Evolutionary conservation across 768 basidiomycete species (phyloP).

Genomic region (Tylopilus subfusipes): DNA sequence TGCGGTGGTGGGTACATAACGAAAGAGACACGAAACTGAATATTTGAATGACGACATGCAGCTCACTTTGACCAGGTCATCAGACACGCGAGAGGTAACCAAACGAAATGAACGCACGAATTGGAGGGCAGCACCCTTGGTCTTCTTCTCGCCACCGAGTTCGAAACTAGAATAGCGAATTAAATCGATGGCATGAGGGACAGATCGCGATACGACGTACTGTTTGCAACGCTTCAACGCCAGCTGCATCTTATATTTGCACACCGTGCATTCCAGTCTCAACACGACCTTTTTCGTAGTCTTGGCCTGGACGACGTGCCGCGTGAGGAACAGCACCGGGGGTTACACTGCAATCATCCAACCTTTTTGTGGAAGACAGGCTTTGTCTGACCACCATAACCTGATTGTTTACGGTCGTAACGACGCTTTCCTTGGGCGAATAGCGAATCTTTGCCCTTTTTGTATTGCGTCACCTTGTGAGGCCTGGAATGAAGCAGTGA

Average conservation of each 20-base stretch:
- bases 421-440: slow-evolving; percentile 99
- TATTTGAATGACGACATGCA: slow-evolving; percentile 10
- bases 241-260: slow-evolving; percentile 98
- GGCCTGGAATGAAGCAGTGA: slow-evolving; percentile 50
- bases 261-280: slow-evolving; percentile 94
- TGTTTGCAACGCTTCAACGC: slow-evolving; percentile 99
- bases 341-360: neutral
- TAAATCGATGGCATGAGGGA: neutral
- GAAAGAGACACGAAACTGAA: slow-evolving; percentile 16
- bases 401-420: slow-evolving; percentile 98
- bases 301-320: slow-evolving; percentile 62
- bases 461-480: slow-evolving; percentile 99
- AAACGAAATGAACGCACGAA: slow-evolving; percentile 61
- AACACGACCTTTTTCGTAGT: slow-evolving; percentile 99
- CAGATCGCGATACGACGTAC: slow-evolving; percentile 44
- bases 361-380: slow-evolving; percentile 99
- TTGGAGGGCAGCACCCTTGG: slow-evolving; percentile 91
- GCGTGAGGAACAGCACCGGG: neutral
- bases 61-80: slow-evolving; percentile 19
- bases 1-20: slow-evolving; percentile 24
- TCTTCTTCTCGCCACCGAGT: slow-evolving; percentile 99
- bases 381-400: slow-evolving; percentile 99
- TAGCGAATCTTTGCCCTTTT: slow-evolving; percentile 98
- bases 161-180: slow-evolving; percentile 67
- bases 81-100: neutral